Conservation (phyloP, 495 filamentous ascomycete genomes). For the Tuber calosporum region DNA sequence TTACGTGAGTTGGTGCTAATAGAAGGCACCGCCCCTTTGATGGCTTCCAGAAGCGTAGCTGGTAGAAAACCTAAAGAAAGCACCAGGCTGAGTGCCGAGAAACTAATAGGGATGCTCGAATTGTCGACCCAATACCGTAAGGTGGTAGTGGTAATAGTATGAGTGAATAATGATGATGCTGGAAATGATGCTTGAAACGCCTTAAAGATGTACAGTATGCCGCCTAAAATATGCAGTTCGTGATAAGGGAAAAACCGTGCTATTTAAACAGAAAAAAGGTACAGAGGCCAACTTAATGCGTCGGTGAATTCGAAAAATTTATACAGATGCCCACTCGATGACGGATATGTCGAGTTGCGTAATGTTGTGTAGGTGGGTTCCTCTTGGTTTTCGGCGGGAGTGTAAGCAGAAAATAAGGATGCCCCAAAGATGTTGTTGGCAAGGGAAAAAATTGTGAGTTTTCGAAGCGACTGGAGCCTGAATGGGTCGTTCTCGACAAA, state of each 20-base stretch:
- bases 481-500: conserved; percentile 31
- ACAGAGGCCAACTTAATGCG: conserved; percentile 21
- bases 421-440: conserved; percentile 17
- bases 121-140: conserved; percentile 7
- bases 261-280: conserved; percentile 22
- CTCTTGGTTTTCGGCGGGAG: background rate
- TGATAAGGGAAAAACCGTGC: conserved; percentile 21
- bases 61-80: conserved; percentile 20
- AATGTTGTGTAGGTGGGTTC: conserved; percentile 25
- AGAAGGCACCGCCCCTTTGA: conserved; percentile 9
- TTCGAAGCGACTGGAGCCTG: conserved; percentile 21
- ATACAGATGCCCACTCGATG: conserved; percentile 19
- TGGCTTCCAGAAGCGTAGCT: conserved; percentile 3
- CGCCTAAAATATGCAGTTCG: conserved; percentile 21
- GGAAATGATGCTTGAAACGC: conserved; percentile 12
- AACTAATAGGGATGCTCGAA: conserved; percentile 18
- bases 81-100: conserved; percentile 18
- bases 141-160: conserved; percentile 10
- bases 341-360: conserved; percentile 19
- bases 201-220: conserved; percentile 17
- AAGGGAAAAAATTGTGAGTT: conserved; percentile 7
- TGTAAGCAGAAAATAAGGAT: conserved; percentile 12
- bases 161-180: conserved; percentile 27
- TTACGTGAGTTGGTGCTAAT: conserved; percentile 36
- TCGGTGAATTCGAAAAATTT: conserved; percentile 29